phyloP scores from a whole-genome alignment of 495 filamentous ascomycete species.

The Hypoxylon lienhwacheense region DNA sequence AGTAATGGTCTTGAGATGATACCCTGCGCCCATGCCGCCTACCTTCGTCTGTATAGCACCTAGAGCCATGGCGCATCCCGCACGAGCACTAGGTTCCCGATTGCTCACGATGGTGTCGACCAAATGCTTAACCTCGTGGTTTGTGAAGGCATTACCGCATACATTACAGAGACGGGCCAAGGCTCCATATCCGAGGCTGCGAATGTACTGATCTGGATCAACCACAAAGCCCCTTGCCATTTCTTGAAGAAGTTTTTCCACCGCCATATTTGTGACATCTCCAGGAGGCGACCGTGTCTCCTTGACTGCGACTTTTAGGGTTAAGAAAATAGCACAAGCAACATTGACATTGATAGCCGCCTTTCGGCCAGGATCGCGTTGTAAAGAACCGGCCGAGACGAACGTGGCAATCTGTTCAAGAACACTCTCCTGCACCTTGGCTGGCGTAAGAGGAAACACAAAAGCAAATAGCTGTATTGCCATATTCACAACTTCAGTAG shows the following conservation, averaged over 20 bases:
- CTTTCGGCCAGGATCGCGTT: conserved; percentile 84
- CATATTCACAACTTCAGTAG: conserved; percentile 90
- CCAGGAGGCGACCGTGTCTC: conserved; percentile 74
- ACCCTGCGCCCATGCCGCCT: conserved; percentile 97
- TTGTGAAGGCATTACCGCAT: conserved; percentile 85
- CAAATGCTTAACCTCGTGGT: conserved; percentile 84
- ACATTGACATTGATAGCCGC: conserved; percentile 91
- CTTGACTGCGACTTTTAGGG: conserved; percentile 80
- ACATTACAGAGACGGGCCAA: conserved; percentile 88
- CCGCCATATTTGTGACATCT: conserved; percentile 69
- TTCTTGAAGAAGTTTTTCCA: conserved; percentile 86
- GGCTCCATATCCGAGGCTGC: conserved; percentile 82
- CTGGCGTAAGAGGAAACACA: conserved; percentile 79
- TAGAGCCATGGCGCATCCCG: conserved; percentile 90
- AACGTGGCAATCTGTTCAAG: conserved; percentile 90
- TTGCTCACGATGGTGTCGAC: conserved; percentile 92
- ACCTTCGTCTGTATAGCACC: conserved; percentile 94
- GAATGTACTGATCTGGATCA: conserved; percentile 80
- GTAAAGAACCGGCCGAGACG: conserved; percentile 72
- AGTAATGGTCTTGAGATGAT: conserved; percentile 93
- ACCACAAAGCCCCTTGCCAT: conserved; percentile 77
- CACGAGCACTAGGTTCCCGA: conserved; percentile 86
- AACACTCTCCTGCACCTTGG: conserved; percentile 93
- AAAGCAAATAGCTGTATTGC: conserved; percentile 91
- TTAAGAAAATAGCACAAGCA: conserved; percentile 74